phyloP scores from a whole-genome alignment of 2,329 filamentous ascomycete species.

The Cyclaneusma minus region DNA sequence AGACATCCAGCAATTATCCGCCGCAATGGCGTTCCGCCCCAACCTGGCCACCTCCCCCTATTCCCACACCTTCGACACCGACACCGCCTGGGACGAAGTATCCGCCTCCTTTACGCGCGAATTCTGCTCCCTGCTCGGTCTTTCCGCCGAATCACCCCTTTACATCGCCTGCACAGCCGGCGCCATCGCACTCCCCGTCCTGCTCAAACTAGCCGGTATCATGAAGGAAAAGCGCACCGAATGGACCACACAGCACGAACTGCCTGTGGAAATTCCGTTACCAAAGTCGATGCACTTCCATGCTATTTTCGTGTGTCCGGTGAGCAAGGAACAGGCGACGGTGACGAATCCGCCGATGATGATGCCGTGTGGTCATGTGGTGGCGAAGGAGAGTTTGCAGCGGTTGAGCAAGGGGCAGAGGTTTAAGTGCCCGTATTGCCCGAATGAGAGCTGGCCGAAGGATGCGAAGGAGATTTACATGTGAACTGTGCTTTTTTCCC shows the following conservation, averaged over 20 bases:
- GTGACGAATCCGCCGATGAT: constrained; percentile 92
- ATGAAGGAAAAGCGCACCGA: constrained; percentile 83
- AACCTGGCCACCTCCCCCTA: constrained; percentile 72
- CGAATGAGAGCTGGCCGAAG: constrained; percentile 60
- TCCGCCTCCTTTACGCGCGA: constrained; percentile 80
- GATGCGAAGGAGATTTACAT: constrained; percentile 38
- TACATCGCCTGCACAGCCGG: constrained; percentile 89
- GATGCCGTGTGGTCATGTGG: constrained; percentile 88
- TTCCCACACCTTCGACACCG: constrained; percentile 57
- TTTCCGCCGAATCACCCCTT: constrained; percentile 82
- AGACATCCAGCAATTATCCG: constrained; percentile 70
- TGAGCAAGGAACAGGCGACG: constrained; percentile 91
- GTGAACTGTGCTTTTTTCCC: constrained; percentile 1
- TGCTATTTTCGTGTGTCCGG: constrained; percentile 93
- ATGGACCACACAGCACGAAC: constrained; percentile 84
- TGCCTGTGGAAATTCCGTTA: constrained; percentile 60
- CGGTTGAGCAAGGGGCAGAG: constrained; percentile 62
- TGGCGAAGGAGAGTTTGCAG: constrained; percentile 70
- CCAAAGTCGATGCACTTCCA: constrained; percentile 60
- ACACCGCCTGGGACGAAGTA: constrained; percentile 67
- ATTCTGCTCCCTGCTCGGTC: constrained; percentile 80
- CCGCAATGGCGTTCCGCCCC: constrained; percentile 62
- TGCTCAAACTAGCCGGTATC: constrained; percentile 77
- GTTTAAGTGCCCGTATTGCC: constrained; percentile 97
- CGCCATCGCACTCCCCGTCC: constrained; percentile 73